These are phyloP conservation scores for Hypocreales sp. DNA, from an alignment of 2,329 filamentous ascomycete genomes.

Conservation along the genomic window DNA sequence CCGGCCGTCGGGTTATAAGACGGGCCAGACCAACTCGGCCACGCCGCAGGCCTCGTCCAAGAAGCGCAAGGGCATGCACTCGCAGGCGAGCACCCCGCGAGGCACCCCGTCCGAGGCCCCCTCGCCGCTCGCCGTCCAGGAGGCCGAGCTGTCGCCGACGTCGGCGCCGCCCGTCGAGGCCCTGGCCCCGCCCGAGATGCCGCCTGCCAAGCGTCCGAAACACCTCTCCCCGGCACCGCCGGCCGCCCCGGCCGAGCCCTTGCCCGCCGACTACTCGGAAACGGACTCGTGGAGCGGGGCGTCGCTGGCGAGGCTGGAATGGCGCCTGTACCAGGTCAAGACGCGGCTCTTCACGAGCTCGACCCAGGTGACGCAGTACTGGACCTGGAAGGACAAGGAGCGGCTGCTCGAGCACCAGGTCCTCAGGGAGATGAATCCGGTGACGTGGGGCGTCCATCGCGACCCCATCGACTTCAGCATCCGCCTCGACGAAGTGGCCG, in stretches of 20 bases:
- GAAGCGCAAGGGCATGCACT: constrained; percentile 19
- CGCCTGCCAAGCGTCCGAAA: constrained; percentile 9
- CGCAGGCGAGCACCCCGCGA: constrained; percentile 11
- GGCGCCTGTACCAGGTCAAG: constrained; percentile 36
- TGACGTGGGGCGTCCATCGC: constrained; percentile 32
- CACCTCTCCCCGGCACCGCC: constrained; percentile 6
- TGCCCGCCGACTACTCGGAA: constrained; percentile 32
- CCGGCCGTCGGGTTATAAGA: constrained; percentile 32
- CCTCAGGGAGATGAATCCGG: constrained; percentile 25
- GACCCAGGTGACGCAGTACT: constrained; percentile 35
- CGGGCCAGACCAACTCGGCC: constrained; percentile 9
- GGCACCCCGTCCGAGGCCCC: constrained; percentile 12
- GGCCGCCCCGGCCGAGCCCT: constrained; percentile 20
- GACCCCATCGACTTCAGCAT: constrained; percentile 35
- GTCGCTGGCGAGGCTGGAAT: constrained; percentile 29
- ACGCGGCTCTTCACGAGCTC: constrained; percentile 29
- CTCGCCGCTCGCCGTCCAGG: constrained; percentile 10
- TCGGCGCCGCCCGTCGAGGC: not conserved
- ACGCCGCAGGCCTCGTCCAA: constrained; percentile 11
- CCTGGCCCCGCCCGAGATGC: not conserved
- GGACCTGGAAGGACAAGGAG: constrained; percentile 29
- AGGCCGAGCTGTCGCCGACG: constrained; percentile 2
- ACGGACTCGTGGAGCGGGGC: constrained; percentile 33
- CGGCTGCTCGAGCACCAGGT: constrained; percentile 37
- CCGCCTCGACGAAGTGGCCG: constrained; percentile 26